phyloP scores from a whole-genome alignment of 2,329 filamentous ascomycete species.

The Aureobasidium sp. region DNA sequence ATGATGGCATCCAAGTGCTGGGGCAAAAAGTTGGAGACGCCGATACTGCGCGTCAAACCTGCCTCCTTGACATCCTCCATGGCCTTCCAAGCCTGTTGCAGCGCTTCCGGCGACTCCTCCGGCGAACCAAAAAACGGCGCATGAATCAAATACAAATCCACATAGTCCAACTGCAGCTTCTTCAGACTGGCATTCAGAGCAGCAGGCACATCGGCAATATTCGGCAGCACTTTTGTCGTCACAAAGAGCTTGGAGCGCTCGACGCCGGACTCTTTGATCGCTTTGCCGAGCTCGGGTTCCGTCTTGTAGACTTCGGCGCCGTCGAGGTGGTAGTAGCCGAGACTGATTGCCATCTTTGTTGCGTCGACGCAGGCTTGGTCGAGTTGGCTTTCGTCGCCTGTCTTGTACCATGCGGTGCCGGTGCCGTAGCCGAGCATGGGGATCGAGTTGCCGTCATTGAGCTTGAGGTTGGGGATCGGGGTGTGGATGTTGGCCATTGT shows the following conservation, averaged over 20 bases:
- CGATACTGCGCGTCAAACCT: constrained; percentile 55
- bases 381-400: constrained; percentile 41
- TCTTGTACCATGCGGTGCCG: constrained; percentile 61
- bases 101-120: constrained; percentile 27
- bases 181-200: constrained; percentile 51
- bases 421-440: constrained; percentile 69
- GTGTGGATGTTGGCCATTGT: constrained; percentile 38
- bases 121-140: constrained; percentile 46
- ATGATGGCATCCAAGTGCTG: constrained; percentile 49
- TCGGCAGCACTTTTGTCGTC: constrained; percentile 51
- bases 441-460: constrained; percentile 68
- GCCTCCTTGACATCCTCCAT: constrained; percentile 53
- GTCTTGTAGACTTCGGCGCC: constrained; percentile 59
- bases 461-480: constrained; percentile 55
- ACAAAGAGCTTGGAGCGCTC: constrained; percentile 42
- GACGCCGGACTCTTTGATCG: constrained; percentile 38
- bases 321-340: constrained; percentile 68
- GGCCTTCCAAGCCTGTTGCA: constrained; percentile 52
- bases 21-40: constrained; percentile 55
- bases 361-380: constrained; percentile 52
- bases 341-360: constrained; percentile 56
- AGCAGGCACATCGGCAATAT: constrained; percentile 48
- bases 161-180: constrained; percentile 55
- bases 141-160: constrained; percentile 61
- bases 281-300: constrained; percentile 43